Evolutionary conservation across 257 asterid genomes (phyloP), one percentile per base, ranked within the genome.

Genomic region (Asclepias syriaca): DNA sequence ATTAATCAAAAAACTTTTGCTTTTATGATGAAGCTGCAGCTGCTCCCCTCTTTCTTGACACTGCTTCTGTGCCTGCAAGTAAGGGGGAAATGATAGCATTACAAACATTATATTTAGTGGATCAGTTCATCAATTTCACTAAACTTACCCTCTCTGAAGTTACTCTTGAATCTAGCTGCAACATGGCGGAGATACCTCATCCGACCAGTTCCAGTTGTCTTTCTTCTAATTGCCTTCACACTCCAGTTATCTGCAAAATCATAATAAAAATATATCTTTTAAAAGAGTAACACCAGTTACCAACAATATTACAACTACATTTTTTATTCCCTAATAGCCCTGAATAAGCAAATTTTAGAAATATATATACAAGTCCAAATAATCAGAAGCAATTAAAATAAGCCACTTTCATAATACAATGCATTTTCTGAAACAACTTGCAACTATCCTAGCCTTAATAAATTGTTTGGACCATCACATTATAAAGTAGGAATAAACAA

Each of bases 141-240:
- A 16, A 32, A 54, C 77, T 49, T 66, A 81, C 82, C 84, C 70
- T 84, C 82, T 78, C 79, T 77, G 77, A 78, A 84, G 75, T 77
- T 79, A 15, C 75, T 74, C 71, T 79, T 84, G 76, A 79, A 81
- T 72, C 86, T 78, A 43, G 69, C 71, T 29, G 85, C 64, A 10
- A 76, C 82, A 43, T 81, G 57, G 34, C 80, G 68, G 32, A 81
- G 78, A 43, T 78, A 79, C 82, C 82, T 81, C 85, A 81, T 79
- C 3, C 79, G 81, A 45, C 85, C 82, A 21, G 82, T 81, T 61
- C 87, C 81, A 53, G 85, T 76, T 49, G 87, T 81, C 77, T 78
- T 84, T 66, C 88, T 74, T 43, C 84, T 5, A 6, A 79, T 80
- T 48, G 81, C 88, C 81, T 81, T 79, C 16, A 84, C 79, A 37